Percentiles rank a stretch among this genome's conserved stretches.
Evolutionary conservation across 2,329 filamentous ascomycete genomes (phyloP).

Genomic region (Capronia epimyces): DNA sequence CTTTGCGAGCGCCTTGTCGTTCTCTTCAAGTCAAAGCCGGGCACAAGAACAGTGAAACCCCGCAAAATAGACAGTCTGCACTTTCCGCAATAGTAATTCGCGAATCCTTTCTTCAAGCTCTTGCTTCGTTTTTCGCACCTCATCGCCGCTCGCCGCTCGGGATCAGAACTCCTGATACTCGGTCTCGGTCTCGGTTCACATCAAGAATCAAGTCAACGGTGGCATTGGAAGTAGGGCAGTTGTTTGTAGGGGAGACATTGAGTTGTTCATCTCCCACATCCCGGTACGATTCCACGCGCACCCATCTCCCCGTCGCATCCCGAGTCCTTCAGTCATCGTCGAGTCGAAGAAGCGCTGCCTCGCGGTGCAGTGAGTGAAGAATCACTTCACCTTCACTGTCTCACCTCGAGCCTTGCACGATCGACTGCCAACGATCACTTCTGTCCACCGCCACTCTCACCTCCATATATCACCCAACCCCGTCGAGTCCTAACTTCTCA

Average conservation of each 20-base stretch:
- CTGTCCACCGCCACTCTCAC: conserved; percentile 9
- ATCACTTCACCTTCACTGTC: conserved; percentile 9
- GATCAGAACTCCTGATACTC: conserved; percentile 8
- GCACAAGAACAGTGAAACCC: conserved; percentile 14
- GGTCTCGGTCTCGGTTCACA: conserved; percentile 7
- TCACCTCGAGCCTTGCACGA: conserved; percentile 12
- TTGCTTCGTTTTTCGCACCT: conserved; percentile 18
- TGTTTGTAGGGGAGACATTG: conserved; percentile 82
- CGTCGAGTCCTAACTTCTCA: conserved; percentile 10
- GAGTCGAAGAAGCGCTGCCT: conserved; percentile 15
- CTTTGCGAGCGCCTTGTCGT: conserved; percentile 14
- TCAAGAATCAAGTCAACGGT: conserved; percentile 15
- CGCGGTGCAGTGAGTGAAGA: conserved; percentile 9
- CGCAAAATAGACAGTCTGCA: conserved; percentile 23
- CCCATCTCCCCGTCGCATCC: conserved; percentile 14
- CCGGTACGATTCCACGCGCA: conserved; percentile 43
- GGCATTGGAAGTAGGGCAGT: conserved; percentile 22
- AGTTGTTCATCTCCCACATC: conserved; percentile 89
- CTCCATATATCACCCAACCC: not conserved
- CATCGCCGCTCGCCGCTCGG: conserved; percentile 10
- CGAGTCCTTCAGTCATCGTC: conserved; percentile 16
- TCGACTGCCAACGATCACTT: conserved; percentile 3
- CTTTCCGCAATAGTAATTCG: conserved; percentile 28
- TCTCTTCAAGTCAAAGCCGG: conserved; percentile 18
- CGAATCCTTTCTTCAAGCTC: conserved; percentile 18